phyloP scores from a whole-genome alignment of 2,329 filamentous ascomycete species.

The Biscogniauxia marginata region DNA sequence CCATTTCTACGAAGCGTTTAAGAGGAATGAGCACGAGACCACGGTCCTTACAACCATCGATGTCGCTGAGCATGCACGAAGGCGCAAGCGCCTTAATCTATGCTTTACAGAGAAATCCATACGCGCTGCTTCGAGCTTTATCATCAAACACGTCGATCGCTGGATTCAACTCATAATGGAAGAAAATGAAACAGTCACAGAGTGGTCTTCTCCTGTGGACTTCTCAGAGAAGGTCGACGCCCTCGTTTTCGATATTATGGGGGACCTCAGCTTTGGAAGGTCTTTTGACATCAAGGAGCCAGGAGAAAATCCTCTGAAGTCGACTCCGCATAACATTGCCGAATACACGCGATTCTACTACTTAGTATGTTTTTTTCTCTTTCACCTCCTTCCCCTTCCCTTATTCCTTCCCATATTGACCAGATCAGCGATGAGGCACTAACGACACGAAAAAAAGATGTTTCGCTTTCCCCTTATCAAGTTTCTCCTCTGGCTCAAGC shows the following conservation, averaged over 20 bases:
- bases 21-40: slow-evolving; percentile 3
- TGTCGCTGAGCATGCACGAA: slow-evolving; percentile 14
- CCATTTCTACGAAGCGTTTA: slow-evolving; percentile 18
- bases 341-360: slow-evolving; percentile 20
- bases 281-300: slow-evolving; percentile 29
- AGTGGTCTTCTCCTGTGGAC: slow-evolving; percentile 20
- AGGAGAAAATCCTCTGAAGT: slow-evolving; percentile 17
- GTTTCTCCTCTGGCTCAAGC: slow-evolving; percentile 18
- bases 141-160: slow-evolving; percentile 21
- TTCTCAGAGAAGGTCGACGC: slow-evolving; percentile 7
- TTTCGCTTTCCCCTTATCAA: slow-evolving; percentile 11
- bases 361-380: slow-evolving; percentile 6
- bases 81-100: slow-evolving; percentile 19
- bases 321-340: slow-evolving; percentile 13
- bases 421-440: no score
- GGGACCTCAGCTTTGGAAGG: slow-evolving; percentile 24
- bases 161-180: slow-evolving; percentile 21
- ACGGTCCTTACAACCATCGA: slow-evolving; percentile 20
- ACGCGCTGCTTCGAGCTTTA: slow-evolving; percentile 15
- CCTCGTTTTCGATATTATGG: slow-evolving; percentile 23
- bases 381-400: no score
- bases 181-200: background rate
- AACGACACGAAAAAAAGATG: no score
- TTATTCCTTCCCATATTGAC: background rate
- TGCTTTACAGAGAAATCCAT: slow-evolving; percentile 25